Conservation (phyloP, 805 yeast genomes). For the Sungouiozyma ichnusensis region DNA sequence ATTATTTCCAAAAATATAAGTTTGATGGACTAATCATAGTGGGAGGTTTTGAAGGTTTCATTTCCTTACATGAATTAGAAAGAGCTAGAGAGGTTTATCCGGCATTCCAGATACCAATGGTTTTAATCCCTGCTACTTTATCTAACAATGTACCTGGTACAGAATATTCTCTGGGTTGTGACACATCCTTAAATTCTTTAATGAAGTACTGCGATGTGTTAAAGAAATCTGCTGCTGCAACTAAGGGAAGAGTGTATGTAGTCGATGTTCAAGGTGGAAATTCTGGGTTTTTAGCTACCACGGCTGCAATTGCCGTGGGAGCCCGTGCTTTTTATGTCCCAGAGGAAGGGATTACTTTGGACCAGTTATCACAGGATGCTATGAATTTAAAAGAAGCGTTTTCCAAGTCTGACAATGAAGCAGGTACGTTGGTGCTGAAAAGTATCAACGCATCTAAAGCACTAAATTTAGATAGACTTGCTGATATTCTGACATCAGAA, state of each 20-base stretch:
- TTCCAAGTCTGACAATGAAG: conserved; percentile 34
- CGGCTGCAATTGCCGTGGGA: conserved; percentile 58
- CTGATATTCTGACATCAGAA: conserved; percentile 52
- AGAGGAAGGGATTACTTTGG: conserved; percentile 53
- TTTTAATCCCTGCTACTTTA: conserved; percentile 70
- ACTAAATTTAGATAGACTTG: conserved; percentile 52
- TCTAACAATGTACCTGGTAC: conserved; percentile 82
- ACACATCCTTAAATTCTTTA: conserved; percentile 62
- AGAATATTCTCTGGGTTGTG: conserved; percentile 66
- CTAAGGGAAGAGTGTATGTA: conserved; percentile 67
- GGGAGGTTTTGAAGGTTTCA: conserved; percentile 77
- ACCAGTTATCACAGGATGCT: conserved; percentile 55
- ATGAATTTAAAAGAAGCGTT: conserved; percentile 48
- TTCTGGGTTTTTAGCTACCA: conserved; percentile 67
- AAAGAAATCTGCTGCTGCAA: conserved; percentile 67
- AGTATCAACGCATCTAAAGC: conserved; percentile 63
- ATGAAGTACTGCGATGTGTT: conserved; percentile 66
- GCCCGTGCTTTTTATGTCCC: conserved; percentile 70
- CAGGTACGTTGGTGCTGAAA: conserved; percentile 57
- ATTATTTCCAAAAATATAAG: conserved; percentile 54
- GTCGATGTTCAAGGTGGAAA: conserved; percentile 83
- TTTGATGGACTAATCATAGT: conserved; percentile 64
- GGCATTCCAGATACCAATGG: conserved; percentile 66
- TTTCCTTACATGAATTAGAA: conserved; percentile 55
- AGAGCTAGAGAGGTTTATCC: conserved; percentile 52